Percentiles rank a stretch among this genome's conserved stretches.
Conservation (phyloP, 2,329 filamentous ascomycete species). For the Cladophialophora bantiana region DNA sequence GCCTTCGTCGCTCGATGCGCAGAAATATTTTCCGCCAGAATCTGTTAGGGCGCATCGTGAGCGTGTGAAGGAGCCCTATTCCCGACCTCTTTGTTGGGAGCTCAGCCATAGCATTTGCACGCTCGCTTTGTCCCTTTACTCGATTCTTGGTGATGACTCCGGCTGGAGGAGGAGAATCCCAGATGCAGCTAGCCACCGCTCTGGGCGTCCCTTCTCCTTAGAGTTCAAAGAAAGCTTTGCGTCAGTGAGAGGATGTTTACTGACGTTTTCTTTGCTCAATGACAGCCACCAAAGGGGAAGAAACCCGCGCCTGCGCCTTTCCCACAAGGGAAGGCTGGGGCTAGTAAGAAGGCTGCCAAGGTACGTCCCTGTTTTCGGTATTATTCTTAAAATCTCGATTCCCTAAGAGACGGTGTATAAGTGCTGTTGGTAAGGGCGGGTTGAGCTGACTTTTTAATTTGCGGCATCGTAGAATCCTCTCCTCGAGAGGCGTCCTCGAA, state of each 20-base stretch:
- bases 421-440: neutral
- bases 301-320: slow-evolving; percentile 97
- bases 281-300: slow-evolving; percentile 99
- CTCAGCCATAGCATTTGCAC: slow-evolving; percentile 11
- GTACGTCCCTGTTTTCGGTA: slow-evolving; percentile 56
- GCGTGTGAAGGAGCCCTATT: neutral
- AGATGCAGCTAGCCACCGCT: slow-evolving; percentile 21
- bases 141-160: slow-evolving; percentile 31
- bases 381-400: neutral
- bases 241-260: slow-evolving; percentile 77
- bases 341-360: slow-evolving; percentile 93
- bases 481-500: slow-evolving; percentile 95
- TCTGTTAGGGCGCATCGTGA: slow-evolving; percentile 17
- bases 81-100: slow-evolving; percentile 36
- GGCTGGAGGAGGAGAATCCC: slow-evolving; percentile 29
- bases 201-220: slow-evolving; percentile 66
- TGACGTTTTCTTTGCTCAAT: slow-evolving; percentile 99
- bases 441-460: slow-evolving; percentile 17
- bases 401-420: neutral
- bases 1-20: slow-evolving; percentile 11
- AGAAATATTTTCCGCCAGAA: slow-evolving; percentile 25
- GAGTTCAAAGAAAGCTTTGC: slow-evolving; percentile 73
- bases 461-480: slow-evolving; percentile 80
- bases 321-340: slow-evolving; percentile 87
- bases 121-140: neutral